Evolutionary conservation across 2,329 filamentous ascomycete genomes (phyloP), one percentile per base, ranked within the genome.

Genomic region (Neopestalotiopsis clavispora): DNA sequence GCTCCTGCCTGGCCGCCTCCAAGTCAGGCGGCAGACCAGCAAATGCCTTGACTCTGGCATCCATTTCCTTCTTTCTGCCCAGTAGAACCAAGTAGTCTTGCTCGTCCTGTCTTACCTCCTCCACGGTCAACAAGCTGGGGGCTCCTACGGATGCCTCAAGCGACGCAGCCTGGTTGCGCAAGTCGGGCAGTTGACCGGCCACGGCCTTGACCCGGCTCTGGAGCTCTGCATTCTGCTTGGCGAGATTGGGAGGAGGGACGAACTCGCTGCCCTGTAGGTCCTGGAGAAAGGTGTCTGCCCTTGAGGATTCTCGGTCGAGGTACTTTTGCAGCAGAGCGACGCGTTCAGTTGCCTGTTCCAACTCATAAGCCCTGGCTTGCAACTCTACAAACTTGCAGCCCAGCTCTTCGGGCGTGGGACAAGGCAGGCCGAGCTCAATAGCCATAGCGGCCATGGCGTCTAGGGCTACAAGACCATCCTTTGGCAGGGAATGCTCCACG

Each of bases 211-310:
- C 88, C 68, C 86, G 89, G 67, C 92, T 89, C 72, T 91, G 89
- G 80, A 92, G 88, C 65, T 96, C 91, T 4, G 91, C 84, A n/a
- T 94, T 95, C 72, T 91, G 87, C 72, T 89, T 89, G 12, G 89
- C 87, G 3, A 95, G 81, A 70, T 89, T 84, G 0, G 87, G 75
- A 0, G 89, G 80, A 0, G 88, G 86, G 17, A 87, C 84, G 74
- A 88, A 91, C 14, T 78, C 78, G 6, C 84, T 80, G 28, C 78
- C 76, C 30, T 80, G 78, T 4, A 90, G 77, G 12, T 84, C 79
- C 5, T 75, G 71, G 9, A 87, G 76, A 45, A 89, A 75, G 1
- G 71, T 67, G 13, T 80, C 76, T 13, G 84, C 77, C 3, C 74
- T 73, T 13, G 78, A 77, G 1, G 86, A 75, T 73, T 92, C 89